phyloP scores from a whole-genome alignment of 208 protist genomes.

The Trypanosoma vivax region DNA sequence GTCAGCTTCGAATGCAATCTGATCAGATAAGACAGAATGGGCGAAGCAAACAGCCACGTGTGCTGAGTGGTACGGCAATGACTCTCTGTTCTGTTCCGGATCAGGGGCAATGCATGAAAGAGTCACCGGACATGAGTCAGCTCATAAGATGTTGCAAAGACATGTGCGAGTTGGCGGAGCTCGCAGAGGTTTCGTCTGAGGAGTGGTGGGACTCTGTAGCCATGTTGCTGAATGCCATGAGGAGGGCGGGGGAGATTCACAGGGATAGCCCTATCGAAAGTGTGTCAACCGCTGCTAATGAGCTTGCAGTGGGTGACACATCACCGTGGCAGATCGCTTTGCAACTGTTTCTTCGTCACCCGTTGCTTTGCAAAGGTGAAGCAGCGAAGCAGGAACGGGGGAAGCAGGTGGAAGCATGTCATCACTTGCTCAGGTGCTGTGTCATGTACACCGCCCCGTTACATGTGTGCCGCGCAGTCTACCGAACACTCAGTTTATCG shows the following conservation, averaged over 20 bases:
- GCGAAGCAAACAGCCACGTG: no score
- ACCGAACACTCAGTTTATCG: conserved; percentile 13
- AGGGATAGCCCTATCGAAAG: background rate
- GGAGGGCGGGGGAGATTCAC: background rate
- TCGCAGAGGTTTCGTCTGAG: background rate
- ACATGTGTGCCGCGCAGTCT: conserved; percentile 11
- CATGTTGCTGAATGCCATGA: conserved; percentile 9
- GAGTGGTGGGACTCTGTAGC: conserved; percentile 12
- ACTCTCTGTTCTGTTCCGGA: no score
- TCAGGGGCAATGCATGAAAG: no score
- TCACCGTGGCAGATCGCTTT: conserved; percentile 3
- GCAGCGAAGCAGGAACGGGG: background rate
- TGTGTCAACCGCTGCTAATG: background rate
- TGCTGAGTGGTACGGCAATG: no score
- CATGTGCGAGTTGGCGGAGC: conserved; percentile 1
- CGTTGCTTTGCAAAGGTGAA: background rate
- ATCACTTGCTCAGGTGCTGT: conserved; percentile 13
- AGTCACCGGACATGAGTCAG: background rate
- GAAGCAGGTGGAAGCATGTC: conserved; percentile 1
- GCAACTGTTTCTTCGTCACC: conserved; percentile 8
- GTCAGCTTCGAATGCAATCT: no score
- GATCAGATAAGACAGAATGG: no score
- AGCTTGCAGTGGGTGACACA: background rate
- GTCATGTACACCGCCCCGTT: conserved; percentile 11
- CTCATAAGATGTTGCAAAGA: conserved; percentile 8